Percentiles rank a stretch among this genome's conserved stretches.
Conservation (phyloP, 2,329 filamentous ascomycete species). For the Fusarium sp. region DNA sequence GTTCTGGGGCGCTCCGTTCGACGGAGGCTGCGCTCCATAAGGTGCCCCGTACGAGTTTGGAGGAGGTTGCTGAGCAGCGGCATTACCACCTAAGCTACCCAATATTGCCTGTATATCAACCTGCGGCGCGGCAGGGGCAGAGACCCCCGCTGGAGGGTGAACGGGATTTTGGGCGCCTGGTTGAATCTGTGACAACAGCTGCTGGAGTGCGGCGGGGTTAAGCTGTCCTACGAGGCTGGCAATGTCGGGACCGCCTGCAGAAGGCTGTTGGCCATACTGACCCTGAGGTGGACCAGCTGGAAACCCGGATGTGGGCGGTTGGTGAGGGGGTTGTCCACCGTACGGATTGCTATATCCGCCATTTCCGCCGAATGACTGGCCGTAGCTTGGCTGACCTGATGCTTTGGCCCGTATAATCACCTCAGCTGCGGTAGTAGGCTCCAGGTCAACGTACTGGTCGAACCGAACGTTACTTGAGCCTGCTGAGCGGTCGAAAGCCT, state of each 20-base stretch:
- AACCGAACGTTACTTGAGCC: conserved; percentile 83
- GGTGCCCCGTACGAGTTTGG: conserved; percentile 42
- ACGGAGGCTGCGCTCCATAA: conserved; percentile 48
- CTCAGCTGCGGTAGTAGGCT: conserved; percentile 82
- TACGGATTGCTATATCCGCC: conserved; percentile 49
- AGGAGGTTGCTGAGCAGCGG: conserved; percentile 37
- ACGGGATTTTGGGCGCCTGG: conserved; percentile 31
- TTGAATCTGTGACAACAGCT: conserved; percentile 71
- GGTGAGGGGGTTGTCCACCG: conserved; percentile 44
- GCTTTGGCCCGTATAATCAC: conserved; percentile 80
- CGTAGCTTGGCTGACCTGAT: conserved; percentile 45
- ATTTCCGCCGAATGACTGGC: conserved; percentile 46
- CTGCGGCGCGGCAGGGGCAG: conserved; percentile 45
- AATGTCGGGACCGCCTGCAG: conserved; percentile 62
- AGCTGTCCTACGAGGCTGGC: conserved; percentile 75
- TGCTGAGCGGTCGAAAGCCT: conserved; percentile 84
- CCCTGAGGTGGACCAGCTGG: conserved; percentile 41
- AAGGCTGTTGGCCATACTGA: conserved; percentile 50
- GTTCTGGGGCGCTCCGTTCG: conserved; percentile 44
- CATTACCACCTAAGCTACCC: conserved; percentile 51
- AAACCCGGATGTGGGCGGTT: conserved; percentile 47
- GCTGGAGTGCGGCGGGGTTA: conserved; percentile 78
- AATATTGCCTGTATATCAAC: conserved; percentile 62
- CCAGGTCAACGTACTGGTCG: conserved; percentile 87
- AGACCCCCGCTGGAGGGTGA: conserved; percentile 28